Evolutionary conservation across 768 basidiomycete species (phyloP), one percentile per base, ranked within the genome.

Genomic region (Chiua virens): DNA sequence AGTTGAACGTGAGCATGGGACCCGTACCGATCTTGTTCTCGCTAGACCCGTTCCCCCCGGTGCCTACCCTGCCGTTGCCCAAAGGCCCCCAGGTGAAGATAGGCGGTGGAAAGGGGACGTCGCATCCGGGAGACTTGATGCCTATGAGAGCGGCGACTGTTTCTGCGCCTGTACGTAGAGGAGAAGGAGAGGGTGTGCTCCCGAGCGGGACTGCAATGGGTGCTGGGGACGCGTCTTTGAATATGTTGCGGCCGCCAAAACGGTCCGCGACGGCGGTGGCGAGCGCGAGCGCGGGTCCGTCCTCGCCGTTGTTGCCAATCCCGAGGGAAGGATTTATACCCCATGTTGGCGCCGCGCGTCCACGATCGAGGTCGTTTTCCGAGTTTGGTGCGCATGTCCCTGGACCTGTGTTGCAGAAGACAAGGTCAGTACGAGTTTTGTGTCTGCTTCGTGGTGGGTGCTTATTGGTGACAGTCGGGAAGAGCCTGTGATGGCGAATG

Each of bases 301-400:
- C 38, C 28, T 37, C 40, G 14, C 30, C 43, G 40, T 47, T 32
- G 52, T 15, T 49, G 28, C 67, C 68, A 18, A 61, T 87, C 23
- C 84, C 79, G 0, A 67, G 86, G 14, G 73, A 85, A 0, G 84
- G 86, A 42, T 89, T 90, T 60, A 75, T 81, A 50, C 87, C 89
- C 0, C 76, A 77, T 49, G 73, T 72, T 9, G 73, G 75, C 8
- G 73, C 73, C 3, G 58, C 72, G 9, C 71, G 89, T 7, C 80
- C 78, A 14, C 69, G 79, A 6, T 90, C 89, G 5, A 67, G 88
- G 44, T 89, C 87, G 20, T 92, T 92, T 62, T 90, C 88, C 9
- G 85, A 81, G 3, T 85, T 89, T 66, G 79, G 81, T 45, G 71
- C 75, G 5, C 58, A 66, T 5, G 47, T 47, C 1, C 41, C 46